Evolutionary conservation across 1,139 yeast genomes (phyloP).

Genomic region (Blastobotrys serpentis): DNA sequence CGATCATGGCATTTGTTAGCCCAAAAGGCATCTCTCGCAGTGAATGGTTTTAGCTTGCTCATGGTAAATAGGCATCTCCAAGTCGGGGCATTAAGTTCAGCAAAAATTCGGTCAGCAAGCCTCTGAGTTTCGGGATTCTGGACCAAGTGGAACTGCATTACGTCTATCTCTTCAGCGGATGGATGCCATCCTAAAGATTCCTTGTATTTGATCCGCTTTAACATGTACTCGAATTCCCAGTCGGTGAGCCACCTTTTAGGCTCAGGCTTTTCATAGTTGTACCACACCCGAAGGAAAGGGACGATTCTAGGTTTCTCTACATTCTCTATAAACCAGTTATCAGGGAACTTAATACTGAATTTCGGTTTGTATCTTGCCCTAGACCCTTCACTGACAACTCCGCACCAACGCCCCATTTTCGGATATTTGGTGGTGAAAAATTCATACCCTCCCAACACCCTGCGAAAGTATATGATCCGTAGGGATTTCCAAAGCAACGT

Average conservation of each 20-base stretch:
- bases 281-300: constrained; percentile 6
- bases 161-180: constrained; percentile 14
- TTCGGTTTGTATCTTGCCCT: neutral
- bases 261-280: neutral
- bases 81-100: neutral
- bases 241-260: neutral
- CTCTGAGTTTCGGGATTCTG: constrained; percentile 1
- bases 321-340: constrained; percentile 15
- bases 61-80: constrained; percentile 4
- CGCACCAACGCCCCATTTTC: neutral
- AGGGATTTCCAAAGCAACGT: no score
- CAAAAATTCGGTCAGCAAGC: constrained; percentile 7
- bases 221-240: neutral
- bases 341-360: constrained; percentile 7
- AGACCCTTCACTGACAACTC: neutral
- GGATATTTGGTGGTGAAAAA: neutral
- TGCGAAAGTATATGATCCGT: no score
- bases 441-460: neutral
- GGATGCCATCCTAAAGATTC: constrained; percentile 15
- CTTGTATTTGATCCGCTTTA: constrained; percentile 13
- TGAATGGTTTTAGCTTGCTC: neutral
- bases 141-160: constrained; percentile 7
- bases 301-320: constrained; percentile 1
- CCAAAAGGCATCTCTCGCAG: constrained; percentile 4
- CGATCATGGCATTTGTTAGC: constrained; percentile 13